Base-by-base conservation (phyloP, 129 eudicot genomes). In the Escallonia rubra region DNA sequence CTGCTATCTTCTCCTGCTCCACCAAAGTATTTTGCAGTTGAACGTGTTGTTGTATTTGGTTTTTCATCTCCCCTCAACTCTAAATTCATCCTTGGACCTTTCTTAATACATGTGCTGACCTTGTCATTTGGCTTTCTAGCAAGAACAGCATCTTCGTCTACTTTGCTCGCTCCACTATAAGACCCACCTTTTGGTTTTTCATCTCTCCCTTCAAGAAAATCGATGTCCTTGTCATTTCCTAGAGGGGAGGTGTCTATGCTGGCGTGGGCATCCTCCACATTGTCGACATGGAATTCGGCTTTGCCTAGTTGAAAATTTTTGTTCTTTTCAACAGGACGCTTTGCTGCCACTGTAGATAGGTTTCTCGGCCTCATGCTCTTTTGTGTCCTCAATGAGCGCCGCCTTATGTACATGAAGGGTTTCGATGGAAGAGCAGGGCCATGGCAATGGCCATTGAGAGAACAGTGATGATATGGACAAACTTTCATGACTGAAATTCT, bases 391-490 rank as follows among this genome's bases (percentile, higher is more conserved):
- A 65, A 3, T 2, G 82, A 52, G 61, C 74, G 79, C 75, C 74
- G 71, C 69, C 72, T 89, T 55, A 59, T 74, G 62, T 67, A 85
- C 10, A 54, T 50, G 46, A 76, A 80, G 13, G 78, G 90, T 65
- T 76, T 90, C 51, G 59, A 40, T 51, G 83, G 87, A 4, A 83
- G 79, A 54, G 75, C 72, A 12, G 82, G 75, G 43, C 53, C 73
- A 56, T 73, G 82, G 62, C 79, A 77, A 66, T 80, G 90, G 41
- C 96, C 93, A 68, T 93, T 84, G n/a, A 93, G 83, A 48, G 95
- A 93, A 75, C 99, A 93, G 51, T 93, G 95, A 69, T 80, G 88
- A 72, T 89, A 93, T 12, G 95, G 80, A 61, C 99, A 93, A 57
- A 89, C 76, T 63, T 93, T 85, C 69, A 74, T 58, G 11, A 55